These are phyloP conservation scores for Noccaea caerulescens DNA, from an alignment of 345 rosid genomes.

Conservation along the genomic window DNA sequence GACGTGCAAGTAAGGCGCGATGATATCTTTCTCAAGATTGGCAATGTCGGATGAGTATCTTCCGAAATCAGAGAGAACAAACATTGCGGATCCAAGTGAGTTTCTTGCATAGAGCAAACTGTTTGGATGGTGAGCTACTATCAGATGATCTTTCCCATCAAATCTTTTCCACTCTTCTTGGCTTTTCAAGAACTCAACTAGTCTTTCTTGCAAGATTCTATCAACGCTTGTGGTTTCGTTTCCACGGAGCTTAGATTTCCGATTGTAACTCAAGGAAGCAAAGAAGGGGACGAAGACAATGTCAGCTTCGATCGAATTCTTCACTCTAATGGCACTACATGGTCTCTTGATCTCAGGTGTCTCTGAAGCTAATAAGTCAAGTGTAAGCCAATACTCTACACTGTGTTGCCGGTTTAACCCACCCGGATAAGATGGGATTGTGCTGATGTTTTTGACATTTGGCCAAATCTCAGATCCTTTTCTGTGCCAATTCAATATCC, in stretches of 20 bases:
- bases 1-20: slow-evolving; percentile 88
- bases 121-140: slow-evolving; percentile 88
- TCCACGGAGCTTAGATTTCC: slow-evolving; percentile 66
- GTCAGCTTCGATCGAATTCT: slow-evolving; percentile 67
- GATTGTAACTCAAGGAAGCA: slow-evolving; percentile 77
- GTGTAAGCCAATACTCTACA: slow-evolving; percentile 93
- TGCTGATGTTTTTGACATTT: slow-evolving; percentile 46
- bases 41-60: slow-evolving; percentile 75
- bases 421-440: slow-evolving; percentile 70
- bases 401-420: slow-evolving; percentile 91
- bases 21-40: slow-evolving; percentile 72
- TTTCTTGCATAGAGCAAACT: slow-evolving; percentile 68
- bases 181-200: slow-evolving; percentile 57
- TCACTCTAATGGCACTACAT: slow-evolving; percentile 64
- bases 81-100: slow-evolving; percentile 76
- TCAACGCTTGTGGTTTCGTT: slow-evolving; percentile 58
- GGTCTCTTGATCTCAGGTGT: slow-evolving; percentile 49
- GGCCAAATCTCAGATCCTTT: slow-evolving; percentile 68
- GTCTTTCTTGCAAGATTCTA: slow-evolving; percentile 65
- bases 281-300: slow-evolving; percentile 84
- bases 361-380: slow-evolving; percentile 80
- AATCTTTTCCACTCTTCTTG: slow-evolving; percentile 64
- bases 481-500: slow-evolving; percentile 77
- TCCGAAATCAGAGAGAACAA: slow-evolving; percentile 94
- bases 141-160: slow-evolving; percentile 66